Evolutionary conservation across 2,329 filamentous ascomycete genomes (phyloP), one percentile per base, ranked within the genome.

Genomic region (Apiospora malaysiana): DNA sequence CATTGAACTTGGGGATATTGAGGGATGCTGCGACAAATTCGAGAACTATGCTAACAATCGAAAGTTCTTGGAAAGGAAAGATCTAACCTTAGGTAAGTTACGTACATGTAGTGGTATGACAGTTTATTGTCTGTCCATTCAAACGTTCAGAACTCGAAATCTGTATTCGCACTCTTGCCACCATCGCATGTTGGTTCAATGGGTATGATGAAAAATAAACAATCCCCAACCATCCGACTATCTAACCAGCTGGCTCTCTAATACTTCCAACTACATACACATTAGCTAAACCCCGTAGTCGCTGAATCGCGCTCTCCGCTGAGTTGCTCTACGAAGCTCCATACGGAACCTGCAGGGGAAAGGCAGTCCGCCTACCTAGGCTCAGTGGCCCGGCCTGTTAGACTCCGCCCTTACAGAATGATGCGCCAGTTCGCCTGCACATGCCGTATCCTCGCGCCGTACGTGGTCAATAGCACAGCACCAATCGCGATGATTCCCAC

Each of bases 391-490:
- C 51, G 27, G 4, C 12, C 27, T 21, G 23, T 14, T 16, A 27
- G 10, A 47, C 12, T 27, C 25, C 43, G 16, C 32, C 25, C 32
- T 32, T n/a, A 42, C 42, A 77, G n/a, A 23, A 77, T 79, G n/a
- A 79, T 78, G 16, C 77, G 75, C 78, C 78, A 80, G 5, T 70
- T 65, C 1, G 78, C 77, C 69, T 79, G 78, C 2, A 27, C 66
- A 59, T 79, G 77, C 45, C 78, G 75, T 51, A 78, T 76, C 67
- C 68, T 74, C 25, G 70, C 75, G 3, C 78, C 78, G 56, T 76
- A 77, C 10, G 73, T 74, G 23, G 79, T 77, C 66, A 80, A 68
- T 1, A 76, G 4, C n/a, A 70, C 70, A 66, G 77, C 77, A 3
- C 78, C 77, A 9, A 77, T 25, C 12, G 66, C 76, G 40, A 80